Evolutionary conservation across 78 protist species (phyloP), one percentile per base, ranked within the genome.

Genomic region (Dictyostelium citrinum): DNA sequence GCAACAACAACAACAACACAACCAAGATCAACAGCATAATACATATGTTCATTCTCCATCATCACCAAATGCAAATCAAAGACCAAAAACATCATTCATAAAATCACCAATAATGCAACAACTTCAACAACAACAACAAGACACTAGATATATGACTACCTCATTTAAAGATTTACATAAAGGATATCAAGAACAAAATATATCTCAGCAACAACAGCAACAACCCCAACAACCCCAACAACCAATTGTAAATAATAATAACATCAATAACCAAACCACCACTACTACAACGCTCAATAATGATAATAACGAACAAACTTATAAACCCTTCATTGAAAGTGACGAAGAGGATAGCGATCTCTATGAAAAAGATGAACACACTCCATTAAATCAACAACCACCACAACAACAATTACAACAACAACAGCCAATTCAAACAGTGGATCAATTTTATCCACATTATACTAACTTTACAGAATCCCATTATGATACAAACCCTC

Each of bases 391-490:
- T 14, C 60, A 22, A n/a, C 41, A 37, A 37, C 41, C 41, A 37
- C 41, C 2, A 39, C 43, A 39, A 39, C 22, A 3, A 76, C 37
- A 46, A 37, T 3, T 5, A 39, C 43, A 39, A 39, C 22, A 3
- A 76, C 37, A 46, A 39, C 58, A 75, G n/a, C 27, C n/a, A 39
- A 16, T 35, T 20, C 49, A 24, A 78, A 10, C 58, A 29, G 20
- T 27, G 37, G 46, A 80, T 58, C 31, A 80, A 80, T 80, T 39
- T 31, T 80, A 80, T n/a, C 29, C 49, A 14, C 72, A 71, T 35
- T 35, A 71, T 58, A 35, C 74, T 7, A 80, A 80, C 72, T 80
- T 80, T 55, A 39, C 84, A 35, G 84, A 80, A 80, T 80, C 84
- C 5, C 67, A 45, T 39, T 80, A 80, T 58, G 61, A 45, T 67